These are phyloP conservation scores for Pythium folliculosum DNA, from an alignment of 352 stramenopile genomes.

Conservation along the genomic window DNA sequence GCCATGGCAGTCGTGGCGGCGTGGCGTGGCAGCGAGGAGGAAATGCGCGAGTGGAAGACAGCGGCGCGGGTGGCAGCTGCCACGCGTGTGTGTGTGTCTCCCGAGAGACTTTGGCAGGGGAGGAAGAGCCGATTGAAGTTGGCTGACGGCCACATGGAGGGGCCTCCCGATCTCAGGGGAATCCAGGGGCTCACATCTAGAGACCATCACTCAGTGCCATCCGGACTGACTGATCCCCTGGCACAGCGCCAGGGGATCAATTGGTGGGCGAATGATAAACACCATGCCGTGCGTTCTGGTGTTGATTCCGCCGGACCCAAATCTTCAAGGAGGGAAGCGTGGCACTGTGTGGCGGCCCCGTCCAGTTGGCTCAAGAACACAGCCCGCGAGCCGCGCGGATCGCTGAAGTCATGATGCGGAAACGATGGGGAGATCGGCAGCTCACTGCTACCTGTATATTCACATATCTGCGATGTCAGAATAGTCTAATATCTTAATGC, in stretches of 20 bases:
- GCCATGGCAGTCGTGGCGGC: background rate
- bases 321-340: background rate
- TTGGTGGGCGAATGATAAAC: background rate
- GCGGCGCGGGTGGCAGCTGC: too few species aligned
- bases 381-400: background rate
- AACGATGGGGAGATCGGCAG: background rate
- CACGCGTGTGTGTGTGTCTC: too few species aligned
- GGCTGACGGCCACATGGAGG: too few species aligned
- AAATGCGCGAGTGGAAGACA: too few species aligned
- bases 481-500: background rate
- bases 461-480: background rate
- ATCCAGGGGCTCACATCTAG: too few species aligned
- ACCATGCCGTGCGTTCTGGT: background rate
- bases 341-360: background rate
- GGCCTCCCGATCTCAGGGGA: too few species aligned
- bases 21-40: too few species aligned
- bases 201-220: too few species aligned
- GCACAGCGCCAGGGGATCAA: too few species aligned
- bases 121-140: too few species aligned
- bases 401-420: background rate
- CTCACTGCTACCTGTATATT: background rate
- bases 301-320: background rate
- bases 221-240: too few species aligned
- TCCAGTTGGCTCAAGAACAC: background rate
- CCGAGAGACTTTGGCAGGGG: too few species aligned